These are phyloP conservation scores for Cetraspora pellucida DNA, from an alignment of 192 early-diverging fungal genomes.

Conservation along the genomic window DNA sequence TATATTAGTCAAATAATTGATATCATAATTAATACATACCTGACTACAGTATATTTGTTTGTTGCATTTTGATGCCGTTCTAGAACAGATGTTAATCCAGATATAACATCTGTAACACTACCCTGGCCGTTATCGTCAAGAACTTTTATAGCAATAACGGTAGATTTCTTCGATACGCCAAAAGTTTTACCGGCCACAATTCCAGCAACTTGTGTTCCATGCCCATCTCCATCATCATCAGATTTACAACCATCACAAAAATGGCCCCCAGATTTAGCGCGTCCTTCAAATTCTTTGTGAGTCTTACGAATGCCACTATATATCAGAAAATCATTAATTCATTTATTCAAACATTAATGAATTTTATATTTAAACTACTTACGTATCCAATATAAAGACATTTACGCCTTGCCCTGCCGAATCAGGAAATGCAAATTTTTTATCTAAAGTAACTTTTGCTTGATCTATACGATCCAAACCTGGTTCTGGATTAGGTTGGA, in stretches of 20 bases:
- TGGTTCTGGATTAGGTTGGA: not conserved
- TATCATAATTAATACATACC: conserved; percentile 32
- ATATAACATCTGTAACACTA: conserved; percentile 49
- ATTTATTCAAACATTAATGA: not conserved
- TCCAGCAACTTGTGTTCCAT: conserved; percentile 86
- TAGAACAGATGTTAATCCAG: conserved; percentile 63
- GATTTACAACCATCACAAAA: conserved; percentile 57
- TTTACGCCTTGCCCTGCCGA: conserved; percentile 61
- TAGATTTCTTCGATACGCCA: conserved; percentile 64
- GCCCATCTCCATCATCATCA: conserved; percentile 44
- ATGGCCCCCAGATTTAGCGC: conserved; percentile 61
- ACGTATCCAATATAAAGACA: conserved; percentile 71
- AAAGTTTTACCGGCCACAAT: conserved; percentile 70
- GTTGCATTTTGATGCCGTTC: not conserved
- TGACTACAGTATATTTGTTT: conserved; percentile 18
- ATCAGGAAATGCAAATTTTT: conserved; percentile 56
- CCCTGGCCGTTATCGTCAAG: conserved; percentile 53
- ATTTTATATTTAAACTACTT: conserved; percentile 33
- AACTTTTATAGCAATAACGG: conserved; percentile 61
- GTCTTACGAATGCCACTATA: conserved; percentile 57
- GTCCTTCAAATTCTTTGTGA: conserved; percentile 75
- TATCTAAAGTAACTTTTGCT: conserved; percentile 49
- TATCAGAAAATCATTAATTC: not conserved
- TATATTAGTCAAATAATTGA: conserved; percentile 30
- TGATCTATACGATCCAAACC: conserved; percentile 74